phyloP scores from a whole-genome alignment of 495 filamentous ascomycete genomes.

The Hypoxylon lienhwacheense region DNA sequence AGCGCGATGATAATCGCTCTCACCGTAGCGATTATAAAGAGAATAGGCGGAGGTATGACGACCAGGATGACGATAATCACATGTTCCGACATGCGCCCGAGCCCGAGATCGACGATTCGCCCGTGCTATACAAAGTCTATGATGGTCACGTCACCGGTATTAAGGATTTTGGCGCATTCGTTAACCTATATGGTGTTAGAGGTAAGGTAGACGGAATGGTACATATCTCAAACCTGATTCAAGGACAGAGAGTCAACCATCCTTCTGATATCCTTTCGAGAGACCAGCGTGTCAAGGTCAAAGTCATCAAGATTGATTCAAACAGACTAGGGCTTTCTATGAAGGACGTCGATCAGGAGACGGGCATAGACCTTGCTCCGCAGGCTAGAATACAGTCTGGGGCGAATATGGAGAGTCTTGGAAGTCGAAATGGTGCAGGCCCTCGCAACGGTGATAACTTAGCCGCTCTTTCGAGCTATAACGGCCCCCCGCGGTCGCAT shows the following conservation, averaged over 20 bases:
- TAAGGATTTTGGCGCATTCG: conserved; percentile 95
- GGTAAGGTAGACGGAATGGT: conserved; percentile 93
- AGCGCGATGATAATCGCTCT: conserved; percentile 66
- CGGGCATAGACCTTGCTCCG: conserved; percentile 81
- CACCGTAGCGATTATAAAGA: conserved; percentile 46
- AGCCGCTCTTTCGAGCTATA: conserved; percentile 66
- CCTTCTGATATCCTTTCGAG: conserved; percentile 82
- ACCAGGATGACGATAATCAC: conserved; percentile 57
- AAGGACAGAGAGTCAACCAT: conserved; percentile 85
- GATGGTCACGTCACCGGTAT: conserved; percentile 85
- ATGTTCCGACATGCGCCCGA: conserved; percentile 71
- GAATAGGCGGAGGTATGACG: conserved; percentile 49
- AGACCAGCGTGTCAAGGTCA: conserved; percentile 87
- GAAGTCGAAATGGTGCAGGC: conserved; percentile 63
- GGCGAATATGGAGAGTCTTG: conserved; percentile 83
- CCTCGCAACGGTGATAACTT: conserved; percentile 50
- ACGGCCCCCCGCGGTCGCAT: conserved; percentile 54
- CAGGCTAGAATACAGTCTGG: conserved; percentile 83
- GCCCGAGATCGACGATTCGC: conserved; percentile 75
- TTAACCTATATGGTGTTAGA: conserved; percentile 82
- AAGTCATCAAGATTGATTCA: conserved; percentile 84
- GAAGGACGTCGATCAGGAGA: conserved; percentile 95
- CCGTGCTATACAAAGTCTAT: conserved; percentile 85
- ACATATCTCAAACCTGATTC: conserved; percentile 92
- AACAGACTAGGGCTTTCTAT: conserved; percentile 84